Percentiles rank a stretch among this genome's conserved stretches.
Evolutionary conservation across 352 stramenopile genomes (phyloP).

Genomic region (Globisporangium echinulatum): DNA sequence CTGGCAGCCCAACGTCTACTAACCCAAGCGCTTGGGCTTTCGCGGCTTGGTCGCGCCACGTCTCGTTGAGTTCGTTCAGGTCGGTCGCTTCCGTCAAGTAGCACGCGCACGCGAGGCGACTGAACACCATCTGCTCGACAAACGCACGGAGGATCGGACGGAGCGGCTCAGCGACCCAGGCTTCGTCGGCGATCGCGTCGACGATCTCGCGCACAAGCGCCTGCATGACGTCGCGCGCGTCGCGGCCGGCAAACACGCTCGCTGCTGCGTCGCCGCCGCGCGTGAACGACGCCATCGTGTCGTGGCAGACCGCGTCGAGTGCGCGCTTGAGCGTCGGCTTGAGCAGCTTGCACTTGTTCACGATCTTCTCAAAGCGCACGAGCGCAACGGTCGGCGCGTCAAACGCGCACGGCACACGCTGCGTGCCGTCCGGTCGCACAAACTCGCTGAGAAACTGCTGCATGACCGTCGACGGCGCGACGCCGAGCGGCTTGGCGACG

Average conservation of each 20-base stretch:
- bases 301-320: conserved; percentile 52
- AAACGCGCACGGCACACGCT: conserved; percentile 23
- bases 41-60: conserved; percentile 47
- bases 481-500: conserved; percentile 8
- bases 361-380: conserved; percentile 65
- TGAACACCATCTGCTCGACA: conserved; percentile 76
- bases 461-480: conserved; percentile 11
- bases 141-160: conserved; percentile 32
- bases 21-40: conserved; percentile 39
- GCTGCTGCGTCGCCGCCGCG: conserved; percentile 11
- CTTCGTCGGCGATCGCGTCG: conserved; percentile 37
- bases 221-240: conserved; percentile 57
- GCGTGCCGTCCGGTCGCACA: conserved; percentile 6
- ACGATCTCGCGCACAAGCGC: conserved; percentile 63
- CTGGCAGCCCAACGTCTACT: conserved; percentile 45
- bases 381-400: conserved; percentile 42
- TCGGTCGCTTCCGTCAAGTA: conserved; percentile 47
- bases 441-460: conserved; percentile 40
- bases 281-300: conserved; percentile 57
- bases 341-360: conserved; percentile 50
- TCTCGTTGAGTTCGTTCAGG: conserved; percentile 62
- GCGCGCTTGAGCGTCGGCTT: conserved; percentile 56
- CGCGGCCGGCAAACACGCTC: conserved; percentile 40
- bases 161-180: conserved; percentile 20
- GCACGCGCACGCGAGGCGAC: conserved; percentile 54